Conservation (phyloP, 2,329 filamentous ascomycete species). For the Cadophora sp. region DNA sequence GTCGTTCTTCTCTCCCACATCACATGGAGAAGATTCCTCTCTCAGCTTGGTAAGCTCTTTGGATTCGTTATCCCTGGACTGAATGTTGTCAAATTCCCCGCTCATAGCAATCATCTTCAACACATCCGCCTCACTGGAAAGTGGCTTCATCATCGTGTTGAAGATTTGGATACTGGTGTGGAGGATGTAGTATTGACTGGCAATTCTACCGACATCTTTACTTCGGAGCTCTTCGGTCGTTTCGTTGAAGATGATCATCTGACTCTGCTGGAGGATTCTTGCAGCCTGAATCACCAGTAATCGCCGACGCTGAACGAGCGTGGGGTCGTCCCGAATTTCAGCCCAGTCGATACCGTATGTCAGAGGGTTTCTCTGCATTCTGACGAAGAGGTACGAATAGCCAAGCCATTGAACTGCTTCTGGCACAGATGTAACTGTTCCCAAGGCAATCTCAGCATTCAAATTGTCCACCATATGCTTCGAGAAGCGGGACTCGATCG, state of each 20-base stretch:
- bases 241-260: conserved; percentile 99
- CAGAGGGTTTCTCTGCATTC: conserved; percentile 91
- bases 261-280: conserved; percentile 83
- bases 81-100: conserved; percentile 96
- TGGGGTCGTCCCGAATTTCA: conserved; percentile 87
- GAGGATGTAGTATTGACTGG: conserved; percentile 95
- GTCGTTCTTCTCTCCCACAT: conserved; percentile 75
- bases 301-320: conserved; percentile 82
- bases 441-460: conserved; percentile 92
- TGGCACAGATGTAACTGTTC: conserved; percentile 91
- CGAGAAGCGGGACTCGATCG: conserved; percentile 97
- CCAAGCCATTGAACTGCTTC: conserved; percentile 98
- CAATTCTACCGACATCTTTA: conserved; percentile 95
- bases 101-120: conserved; percentile 97
- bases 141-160: conserved; percentile 90
- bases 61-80: conserved; percentile 87
- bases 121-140: conserved; percentile 88
- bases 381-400: conserved; percentile 96
- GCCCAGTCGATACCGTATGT: conserved; percentile 95
- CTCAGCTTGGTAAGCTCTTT: conserved; percentile 82
- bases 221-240: conserved; percentile 88
- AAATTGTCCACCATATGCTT: conserved; percentile 94
- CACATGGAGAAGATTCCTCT: conserved; percentile 73
- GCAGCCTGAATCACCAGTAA: conserved; percentile 90
- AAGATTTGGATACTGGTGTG: conserved; percentile 96